Evolutionary conservation across 345 rosid genomes (phyloP).

Genomic region (Gossypium turneri): DNA sequence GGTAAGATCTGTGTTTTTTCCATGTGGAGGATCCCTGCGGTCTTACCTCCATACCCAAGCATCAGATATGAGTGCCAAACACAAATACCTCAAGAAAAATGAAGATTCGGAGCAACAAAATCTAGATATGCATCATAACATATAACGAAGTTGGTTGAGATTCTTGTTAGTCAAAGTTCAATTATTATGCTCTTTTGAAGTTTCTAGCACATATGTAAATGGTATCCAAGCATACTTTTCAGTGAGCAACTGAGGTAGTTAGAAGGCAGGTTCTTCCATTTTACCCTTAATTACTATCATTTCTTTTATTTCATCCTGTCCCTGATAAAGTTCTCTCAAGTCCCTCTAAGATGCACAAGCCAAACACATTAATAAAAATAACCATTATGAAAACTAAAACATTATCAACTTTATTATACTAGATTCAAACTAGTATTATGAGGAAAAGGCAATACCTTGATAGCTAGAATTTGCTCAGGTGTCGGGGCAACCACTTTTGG

Average conservation of each 20-base stretch:
- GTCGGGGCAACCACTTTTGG: slow-evolving; percentile 89
- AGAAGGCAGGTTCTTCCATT: not conserved
- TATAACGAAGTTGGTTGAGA: not conserved
- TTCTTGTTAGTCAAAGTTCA: not conserved
- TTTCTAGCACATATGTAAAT: not conserved
- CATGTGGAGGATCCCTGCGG: not conserved
- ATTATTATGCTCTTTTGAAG: not conserved
- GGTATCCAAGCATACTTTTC: not conserved
- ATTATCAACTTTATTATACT: not conserved
- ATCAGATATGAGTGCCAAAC: not conserved
- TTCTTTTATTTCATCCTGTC: not conserved
- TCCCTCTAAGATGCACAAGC: not conserved
- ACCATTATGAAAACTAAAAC: not conserved
- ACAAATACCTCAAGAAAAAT: not conserved
- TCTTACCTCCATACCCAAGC: not conserved
- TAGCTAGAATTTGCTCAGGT: slow-evolving; percentile 87
- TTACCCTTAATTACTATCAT: not conserved
- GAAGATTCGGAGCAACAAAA: not conserved
- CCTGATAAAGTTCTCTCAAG: not conserved
- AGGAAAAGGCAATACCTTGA: slow-evolving; percentile 59
- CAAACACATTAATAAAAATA: not conserved
- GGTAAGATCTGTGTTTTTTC: too few species aligned
- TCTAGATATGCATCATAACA: not conserved
- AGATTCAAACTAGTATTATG: not conserved
- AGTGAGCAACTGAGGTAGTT: not conserved